Evolutionary conservation across 257 asterid species (phyloP), one percentile per base, ranked within the genome.

Genomic region (Haberlea rhodopensis): DNA sequence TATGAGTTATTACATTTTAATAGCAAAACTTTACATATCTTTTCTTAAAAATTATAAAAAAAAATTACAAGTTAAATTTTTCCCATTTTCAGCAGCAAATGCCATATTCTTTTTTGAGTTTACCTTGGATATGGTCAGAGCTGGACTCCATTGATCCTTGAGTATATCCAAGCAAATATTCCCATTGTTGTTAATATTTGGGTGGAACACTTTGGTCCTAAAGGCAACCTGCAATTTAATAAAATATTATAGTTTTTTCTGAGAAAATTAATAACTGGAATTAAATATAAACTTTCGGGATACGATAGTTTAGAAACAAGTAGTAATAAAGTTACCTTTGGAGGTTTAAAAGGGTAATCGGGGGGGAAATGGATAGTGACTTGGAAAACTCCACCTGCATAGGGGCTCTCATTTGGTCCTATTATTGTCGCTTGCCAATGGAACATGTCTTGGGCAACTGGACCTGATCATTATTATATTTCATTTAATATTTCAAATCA

Each of bases 81-180:
- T 11, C n/a, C 46, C n/a, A 11, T 29, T 29, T 29, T 29, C 37
- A 29, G 1, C 1, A 29, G 4, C 37, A 29, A 29, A 29, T 29
- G 37, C 0, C 9, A 5, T 29, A 29, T 9, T 29, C 8, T 29
- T 29, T 29, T 1, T 29, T 4, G 10, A 29, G 37, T 29, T 29
- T 29, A 89, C 95, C 94, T 90, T 90, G 25, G 97, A 90, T 29
- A 90, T 87, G 84, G 97, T 90, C 69, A 90, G 95, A 51, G 97
- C 97, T 27, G 97, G 96, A 73, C 95, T 87, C 97, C 97, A 90
- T 57, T 90, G 97, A 73, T 90, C 95, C 75, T 87, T 90, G 48
- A 90, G 95, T 53, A 87, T 85, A 45, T 90, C 97, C 71, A 87
- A 76, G 75, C 95, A 90, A 67, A 87, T 90, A 55, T 85, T 90